Base-by-base conservation (phyloP, 352 stramenopile species). In the Aphanomyces stellatus region DNA sequence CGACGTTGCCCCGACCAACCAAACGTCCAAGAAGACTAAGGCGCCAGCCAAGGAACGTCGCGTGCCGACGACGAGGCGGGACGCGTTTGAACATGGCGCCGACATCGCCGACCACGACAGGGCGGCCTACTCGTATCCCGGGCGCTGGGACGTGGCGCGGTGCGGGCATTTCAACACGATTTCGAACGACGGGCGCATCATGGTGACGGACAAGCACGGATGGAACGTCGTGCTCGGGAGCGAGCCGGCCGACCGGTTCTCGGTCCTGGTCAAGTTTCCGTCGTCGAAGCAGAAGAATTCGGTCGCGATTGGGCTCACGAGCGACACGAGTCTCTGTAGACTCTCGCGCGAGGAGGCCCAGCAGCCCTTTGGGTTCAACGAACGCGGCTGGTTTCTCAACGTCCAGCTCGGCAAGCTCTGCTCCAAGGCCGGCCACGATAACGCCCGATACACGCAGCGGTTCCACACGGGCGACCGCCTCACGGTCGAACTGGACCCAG, bases 341-440 rank as follows among this genome's bases (percentile, higher is more conserved):
- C 8, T 55, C 11, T 22, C 60, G 7, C 17, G 57, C 5, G 5
- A 59, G 0, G 40, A 41, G 10, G 4, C 41, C 8, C 31, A 49
- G 4, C 27, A 27, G 13, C 13, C 35, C 19, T 67, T 67, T 41
- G 28, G 24, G 34, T 67, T 67, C 49, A 67, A 67, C 28, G 34
- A 67, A 19, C 33, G n/a, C 11, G 60, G 60, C 3, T 67, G 60
- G 60, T 67, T 57, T 41, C 30, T 67, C 27, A 67, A 67, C 46
- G 49, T 67, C 15, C 60, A 33, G n/a, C 48, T 11, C 15, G 60
- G 60, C 40, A 22, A 37, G 19, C 49, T 67, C 11, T 67, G 60
- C 27, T 67, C 60, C 13, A 49, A 51, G 22, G 41, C 22, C 37
- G 49, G 49, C 49, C 60, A 67, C 27, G 60, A 67, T 33, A 51